A percentile compares a stretch with the other conserved stretches of the same genome.
These are phyloP conservation scores for Vaccinium vitisidaea DNA, from an alignment of 148 eudicot genomes.

Conservation along the genomic window DNA sequence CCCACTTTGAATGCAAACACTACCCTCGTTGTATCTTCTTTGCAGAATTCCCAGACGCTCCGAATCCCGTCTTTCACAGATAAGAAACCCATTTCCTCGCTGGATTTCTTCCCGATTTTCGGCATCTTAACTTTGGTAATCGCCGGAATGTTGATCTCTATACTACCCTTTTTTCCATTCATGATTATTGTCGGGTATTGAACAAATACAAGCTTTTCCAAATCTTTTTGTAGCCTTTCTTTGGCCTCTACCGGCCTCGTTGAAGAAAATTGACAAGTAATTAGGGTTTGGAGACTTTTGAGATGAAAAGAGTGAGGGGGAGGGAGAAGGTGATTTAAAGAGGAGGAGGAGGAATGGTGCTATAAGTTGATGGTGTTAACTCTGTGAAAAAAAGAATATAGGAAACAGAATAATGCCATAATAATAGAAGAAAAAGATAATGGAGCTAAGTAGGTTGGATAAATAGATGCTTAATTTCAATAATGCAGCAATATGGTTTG, in stretches of 20 bases:
- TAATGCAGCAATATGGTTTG: constrained; percentile 36
- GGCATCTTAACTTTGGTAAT: constrained; percentile 25
- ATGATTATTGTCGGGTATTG: constrained; percentile 22
- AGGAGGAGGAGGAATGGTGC: constrained; percentile 17
- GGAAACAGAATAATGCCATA: constrained; percentile 37
- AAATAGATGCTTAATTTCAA: constrained; percentile 44
- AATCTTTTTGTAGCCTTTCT: not conserved
- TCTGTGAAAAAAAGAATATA: constrained; percentile 30
- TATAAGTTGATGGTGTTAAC: constrained; percentile 30
- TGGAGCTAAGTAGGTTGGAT: constrained; percentile 31
- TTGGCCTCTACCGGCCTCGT: not conserved
- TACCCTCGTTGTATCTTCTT: constrained; percentile 45
- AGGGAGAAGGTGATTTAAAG: constrained; percentile 24
- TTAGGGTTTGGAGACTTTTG: not conserved
- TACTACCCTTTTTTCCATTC: constrained; percentile 36
- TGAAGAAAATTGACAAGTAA: not conserved
- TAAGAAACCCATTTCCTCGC: constrained; percentile 6
- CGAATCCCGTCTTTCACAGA: constrained; percentile 26
- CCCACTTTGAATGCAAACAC: constrained; percentile 59
- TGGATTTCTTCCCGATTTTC: constrained; percentile 22
- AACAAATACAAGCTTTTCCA: constrained; percentile 2
- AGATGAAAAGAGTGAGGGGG: constrained; percentile 7
- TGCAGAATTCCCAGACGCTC: constrained; percentile 43
- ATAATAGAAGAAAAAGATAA: constrained; percentile 34
- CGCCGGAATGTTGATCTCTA: constrained; percentile 38